These are phyloP conservation scores for Trematosphaeria pertusa DNA, from an alignment of 2,329 filamentous ascomycete genomes.

Conservation along the genomic window DNA sequence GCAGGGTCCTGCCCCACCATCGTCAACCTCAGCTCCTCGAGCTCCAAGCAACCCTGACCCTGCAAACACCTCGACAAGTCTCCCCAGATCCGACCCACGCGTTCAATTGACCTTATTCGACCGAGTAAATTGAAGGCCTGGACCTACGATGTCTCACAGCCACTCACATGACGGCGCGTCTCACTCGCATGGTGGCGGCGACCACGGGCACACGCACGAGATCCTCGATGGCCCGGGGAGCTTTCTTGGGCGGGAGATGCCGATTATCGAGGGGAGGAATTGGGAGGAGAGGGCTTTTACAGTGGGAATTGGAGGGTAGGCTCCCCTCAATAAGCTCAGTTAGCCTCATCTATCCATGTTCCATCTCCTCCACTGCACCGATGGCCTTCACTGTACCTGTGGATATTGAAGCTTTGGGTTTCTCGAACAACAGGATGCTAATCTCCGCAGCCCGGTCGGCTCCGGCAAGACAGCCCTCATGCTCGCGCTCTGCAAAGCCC, in stretches of 20 bases:
- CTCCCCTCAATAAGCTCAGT: slow-evolving; percentile 14
- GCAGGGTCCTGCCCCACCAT: slow-evolving; percentile 29
- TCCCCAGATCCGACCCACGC: background rate
- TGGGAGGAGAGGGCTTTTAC: slow-evolving; percentile 93
- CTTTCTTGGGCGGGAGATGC: slow-evolving; percentile 89
- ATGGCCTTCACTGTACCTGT: too few species aligned
- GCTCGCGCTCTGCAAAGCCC: slow-evolving; percentile 86
- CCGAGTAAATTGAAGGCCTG: background rate
- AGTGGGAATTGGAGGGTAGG: slow-evolving; percentile 95
- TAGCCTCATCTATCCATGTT: background rate
- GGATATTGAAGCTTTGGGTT: too few species aligned
- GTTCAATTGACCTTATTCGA: background rate
- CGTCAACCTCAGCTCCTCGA: slow-evolving; percentile 6
- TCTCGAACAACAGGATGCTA: too few species aligned
- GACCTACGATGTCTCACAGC: slow-evolving; percentile 36
- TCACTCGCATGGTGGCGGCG: slow-evolving; percentile 60
- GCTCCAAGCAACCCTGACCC: slow-evolving; percentile 1
- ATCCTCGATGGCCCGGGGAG: slow-evolving; percentile 93
- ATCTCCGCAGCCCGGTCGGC: slow-evolving; percentile 76
- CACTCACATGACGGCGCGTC: slow-evolving; percentile 48
- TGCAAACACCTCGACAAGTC: background rate
- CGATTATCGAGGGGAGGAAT: slow-evolving; percentile 84
- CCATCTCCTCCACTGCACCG: background rate
- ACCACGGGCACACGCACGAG: slow-evolving; percentile 95
- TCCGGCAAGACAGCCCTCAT: slow-evolving; percentile 98